These are phyloP conservation scores for Zopfia rhizophila DNA, from an alignment of 2,329 filamentous ascomycete species.

Conservation along the genomic window DNA sequence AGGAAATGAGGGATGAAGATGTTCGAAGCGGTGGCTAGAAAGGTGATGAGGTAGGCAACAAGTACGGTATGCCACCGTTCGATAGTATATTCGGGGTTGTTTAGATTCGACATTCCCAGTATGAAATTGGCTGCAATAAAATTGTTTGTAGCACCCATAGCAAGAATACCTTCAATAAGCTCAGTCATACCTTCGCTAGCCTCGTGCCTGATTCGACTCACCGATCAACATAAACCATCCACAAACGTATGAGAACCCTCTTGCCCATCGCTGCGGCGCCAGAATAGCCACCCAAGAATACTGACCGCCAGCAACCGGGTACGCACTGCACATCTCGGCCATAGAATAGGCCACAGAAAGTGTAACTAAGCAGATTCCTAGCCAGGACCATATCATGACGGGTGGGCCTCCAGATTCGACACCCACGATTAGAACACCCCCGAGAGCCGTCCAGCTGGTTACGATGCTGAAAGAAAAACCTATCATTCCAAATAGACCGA, in stretches of 20 bases:
- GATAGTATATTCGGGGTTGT: conserved; percentile 62
- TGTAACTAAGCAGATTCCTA: conserved; percentile 63
- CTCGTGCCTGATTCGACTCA: neutral
- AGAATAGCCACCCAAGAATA: conserved; percentile 69
- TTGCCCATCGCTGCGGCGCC: conserved; percentile 56
- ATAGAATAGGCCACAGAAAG: conserved; percentile 67
- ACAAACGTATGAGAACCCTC: conserved; percentile 51
- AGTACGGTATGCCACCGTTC: conserved; percentile 67
- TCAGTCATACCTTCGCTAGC: conserved; percentile 19
- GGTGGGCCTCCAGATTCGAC: conserved; percentile 66
- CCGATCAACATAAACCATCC: conserved; percentile 53
- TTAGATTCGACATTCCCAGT: conserved; percentile 64
- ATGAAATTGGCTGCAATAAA: conserved; percentile 67
- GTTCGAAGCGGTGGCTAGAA: conserved; percentile 59
- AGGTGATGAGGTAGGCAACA: conserved; percentile 61
- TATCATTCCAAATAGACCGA: conserved; percentile 67
- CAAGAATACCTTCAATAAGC: conserved; percentile 53
- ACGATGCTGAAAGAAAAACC: conserved; percentile 69
- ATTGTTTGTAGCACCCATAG: conserved; percentile 66
- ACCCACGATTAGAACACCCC: conserved; percentile 66
- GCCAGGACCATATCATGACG: conserved; percentile 68
- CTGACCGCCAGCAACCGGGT: conserved; percentile 66
- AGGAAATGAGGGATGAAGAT: conserved; percentile 62
- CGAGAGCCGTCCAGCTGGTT: conserved; percentile 67
- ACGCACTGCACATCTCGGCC: conserved; percentile 68